These are phyloP conservation scores for Cronartium ribicola DNA, from an alignment of 1,284 basidiomycete genomes.

Conservation along the genomic window DNA sequence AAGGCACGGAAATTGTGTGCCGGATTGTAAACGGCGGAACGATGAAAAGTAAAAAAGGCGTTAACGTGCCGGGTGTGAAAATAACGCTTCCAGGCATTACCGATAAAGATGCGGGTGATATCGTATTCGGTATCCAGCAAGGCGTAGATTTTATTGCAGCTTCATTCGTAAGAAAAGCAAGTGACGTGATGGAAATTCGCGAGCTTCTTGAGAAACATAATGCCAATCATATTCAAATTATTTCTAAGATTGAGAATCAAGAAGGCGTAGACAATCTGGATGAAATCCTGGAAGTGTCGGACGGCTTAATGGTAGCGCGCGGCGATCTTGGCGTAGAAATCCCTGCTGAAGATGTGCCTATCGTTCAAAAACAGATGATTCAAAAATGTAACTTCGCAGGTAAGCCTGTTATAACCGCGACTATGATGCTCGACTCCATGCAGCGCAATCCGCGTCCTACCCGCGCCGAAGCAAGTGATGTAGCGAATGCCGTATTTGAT, in stretches of 20 bases:
- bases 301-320: conserved; percentile 52
- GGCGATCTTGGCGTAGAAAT: conserved; percentile 52
- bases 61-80: too few relatives aligned
- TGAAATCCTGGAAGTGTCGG: conserved; percentile 51
- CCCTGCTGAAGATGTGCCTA: conserved; percentile 51
- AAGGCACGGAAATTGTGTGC: too few relatives aligned
- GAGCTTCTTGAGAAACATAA: conserved; percentile 51
- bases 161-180: conserved; percentile 50
- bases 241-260: conserved; percentile 53
- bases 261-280: conserved; percentile 52
- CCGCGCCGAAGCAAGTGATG: conserved; percentile 51
- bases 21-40: too few relatives aligned
- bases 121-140: too few relatives aligned
- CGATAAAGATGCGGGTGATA: too few relatives aligned
- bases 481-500: conserved; percentile 52
- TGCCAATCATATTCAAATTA: conserved; percentile 51
- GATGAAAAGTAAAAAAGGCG: too few relatives aligned
- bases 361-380: conserved; percentile 53
- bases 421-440: conserved; percentile 52
- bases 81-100: too few relatives aligned
- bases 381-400: conserved; percentile 52
- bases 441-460: conserved; percentile 52
- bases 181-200: conserved; percentile 50
- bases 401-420: conserved; percentile 52
- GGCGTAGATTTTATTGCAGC: conserved; percentile 52